Conservation (phyloP, 2,329 filamentous ascomycete species). For the Aspergillus sp. region DNA sequence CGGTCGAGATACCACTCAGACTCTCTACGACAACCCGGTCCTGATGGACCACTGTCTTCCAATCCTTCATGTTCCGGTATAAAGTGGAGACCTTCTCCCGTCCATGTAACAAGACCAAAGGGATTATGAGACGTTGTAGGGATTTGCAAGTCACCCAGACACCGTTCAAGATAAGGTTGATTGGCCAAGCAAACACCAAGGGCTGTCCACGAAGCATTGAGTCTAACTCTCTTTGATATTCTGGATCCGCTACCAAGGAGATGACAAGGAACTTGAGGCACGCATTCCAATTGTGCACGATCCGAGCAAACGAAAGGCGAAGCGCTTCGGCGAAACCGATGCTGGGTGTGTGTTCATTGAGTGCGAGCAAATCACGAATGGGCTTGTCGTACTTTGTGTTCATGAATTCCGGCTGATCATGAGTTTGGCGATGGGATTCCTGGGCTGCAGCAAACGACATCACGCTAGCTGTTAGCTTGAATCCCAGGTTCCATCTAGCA, state of each 20-base stretch:
- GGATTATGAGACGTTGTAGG: constrained; percentile 47
- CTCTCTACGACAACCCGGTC: constrained; percentile 49
- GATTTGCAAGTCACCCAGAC: constrained; percentile 51
- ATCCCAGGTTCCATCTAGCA: constrained; percentile 51
- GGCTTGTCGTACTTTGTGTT: constrained; percentile 26
- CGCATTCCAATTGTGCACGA: constrained; percentile 25
- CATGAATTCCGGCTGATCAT: constrained; percentile 19
- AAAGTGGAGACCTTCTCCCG: constrained; percentile 44
- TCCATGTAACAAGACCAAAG: constrained; percentile 51
- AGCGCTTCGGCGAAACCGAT: constrained; percentile 21
- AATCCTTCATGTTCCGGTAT: constrained; percentile 37
- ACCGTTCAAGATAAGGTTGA: constrained; percentile 44
- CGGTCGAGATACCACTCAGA: constrained; percentile 50
- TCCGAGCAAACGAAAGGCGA: constrained; percentile 45
- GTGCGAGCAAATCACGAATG: constrained; percentile 35
- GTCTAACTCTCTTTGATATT: constrained; percentile 54
- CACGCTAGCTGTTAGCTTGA: constrained; percentile 33
- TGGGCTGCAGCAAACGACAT: constrained; percentile 24
- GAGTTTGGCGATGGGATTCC: constrained; percentile 14
- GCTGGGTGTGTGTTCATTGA: not conserved
- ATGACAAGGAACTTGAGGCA: constrained; percentile 52
- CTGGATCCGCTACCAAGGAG: constrained; percentile 53
- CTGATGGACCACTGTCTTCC: constrained; percentile 46
- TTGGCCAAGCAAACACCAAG: constrained; percentile 35
- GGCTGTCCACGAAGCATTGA: constrained; percentile 42